Conservation (phyloP, 441 rosid species). For the Hura crepitans region DNA sequence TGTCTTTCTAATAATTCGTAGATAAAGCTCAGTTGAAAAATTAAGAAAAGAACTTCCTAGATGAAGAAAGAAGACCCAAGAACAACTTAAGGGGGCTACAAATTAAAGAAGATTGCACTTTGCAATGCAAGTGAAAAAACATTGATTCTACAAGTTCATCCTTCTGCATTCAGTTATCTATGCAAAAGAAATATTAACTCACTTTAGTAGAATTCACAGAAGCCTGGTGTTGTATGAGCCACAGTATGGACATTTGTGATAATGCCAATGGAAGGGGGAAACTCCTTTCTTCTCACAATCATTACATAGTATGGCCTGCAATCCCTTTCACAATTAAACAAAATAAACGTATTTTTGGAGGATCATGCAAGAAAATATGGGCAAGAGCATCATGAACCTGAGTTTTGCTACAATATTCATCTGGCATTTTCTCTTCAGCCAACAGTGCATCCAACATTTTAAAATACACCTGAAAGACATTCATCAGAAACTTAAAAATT, state of each 20-base stretch:
- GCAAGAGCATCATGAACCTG: constrained; percentile 50
- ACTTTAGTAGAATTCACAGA: constrained; percentile 29
- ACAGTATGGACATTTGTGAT: constrained; percentile 69
- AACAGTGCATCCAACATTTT: constrained; percentile 75
- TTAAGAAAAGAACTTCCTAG: too few relatives aligned
- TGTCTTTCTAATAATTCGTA: too few relatives aligned
- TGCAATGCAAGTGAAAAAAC: constrained; percentile 14
- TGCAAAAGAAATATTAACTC: constrained; percentile 21
- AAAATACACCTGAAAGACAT: constrained; percentile 58
- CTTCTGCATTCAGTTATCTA: not conserved
- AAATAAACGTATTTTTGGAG: not conserved
- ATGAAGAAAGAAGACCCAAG: too few relatives aligned
- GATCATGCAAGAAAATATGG: not conserved
- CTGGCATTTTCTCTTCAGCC: constrained; percentile 75
- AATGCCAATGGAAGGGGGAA: constrained; percentile 70
- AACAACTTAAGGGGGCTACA: too few relatives aligned
- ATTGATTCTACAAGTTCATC: constrained; percentile 4
- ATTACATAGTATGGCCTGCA: constrained; percentile 68
- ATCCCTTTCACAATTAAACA: constrained; percentile 5
- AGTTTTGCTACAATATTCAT: constrained; percentile 53
- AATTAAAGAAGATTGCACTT: too few relatives aligned
- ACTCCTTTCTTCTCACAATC: constrained; percentile 77
- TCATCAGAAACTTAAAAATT: constrained; percentile 15
- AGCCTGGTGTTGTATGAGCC: constrained; percentile 79
- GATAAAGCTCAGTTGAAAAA: too few relatives aligned